Base-by-base conservation (phyloP, 2,329 filamentous ascomycete species). In the Aspergillus tamarii region DNA sequence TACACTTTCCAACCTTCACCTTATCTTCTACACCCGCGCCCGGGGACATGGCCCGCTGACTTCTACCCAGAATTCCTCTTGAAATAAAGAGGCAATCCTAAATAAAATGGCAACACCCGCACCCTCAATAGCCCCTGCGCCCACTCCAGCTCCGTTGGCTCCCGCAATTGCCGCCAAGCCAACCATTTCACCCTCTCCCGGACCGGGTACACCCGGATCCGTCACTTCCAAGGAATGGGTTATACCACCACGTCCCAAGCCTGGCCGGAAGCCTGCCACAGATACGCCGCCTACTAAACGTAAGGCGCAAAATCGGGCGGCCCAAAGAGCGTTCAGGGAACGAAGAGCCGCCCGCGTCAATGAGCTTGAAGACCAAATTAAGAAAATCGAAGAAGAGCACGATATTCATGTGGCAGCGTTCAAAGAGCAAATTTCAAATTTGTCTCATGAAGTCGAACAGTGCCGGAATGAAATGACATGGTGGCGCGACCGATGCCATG, bases 221-320 rank as follows among this genome's bases (percentile, higher is more conserved):
- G 87, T 94, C 76, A 94, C 91, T 41, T 91, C 87, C 71, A 94
- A 89, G 77, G 91, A 94, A 87, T 95, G 92, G 92, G 85, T 94
- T 28, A 89, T 95, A 52, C 92, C 92, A 28, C 92, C 92, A 32
- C 86, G 92, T 65, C 92, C 92, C 54, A 94, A 94, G 83, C 94
- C 95, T 26, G 94, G 94, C 56, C 89, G 94, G 70, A 98, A 98
- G 84, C 94, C 94, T 3, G 92, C 93, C 54, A 96, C 92, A 41
- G 94, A 97, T 75, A 96, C 94, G 59, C 93, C 94, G 16, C 91
- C 92, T 1, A 96, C 93, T 50, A 96, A 96, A 82, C 88, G 95
- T 69, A 96, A 97, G 83, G 91, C 92, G 1, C 95, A 98, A 81
- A 98, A 98, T 78, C 87, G 95, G 64, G 91, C 92, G 54, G 94